phyloP scores from a whole-genome alignment of 2,329 filamentous ascomycete genomes.

The Colletotrichum theobromicola region DNA sequence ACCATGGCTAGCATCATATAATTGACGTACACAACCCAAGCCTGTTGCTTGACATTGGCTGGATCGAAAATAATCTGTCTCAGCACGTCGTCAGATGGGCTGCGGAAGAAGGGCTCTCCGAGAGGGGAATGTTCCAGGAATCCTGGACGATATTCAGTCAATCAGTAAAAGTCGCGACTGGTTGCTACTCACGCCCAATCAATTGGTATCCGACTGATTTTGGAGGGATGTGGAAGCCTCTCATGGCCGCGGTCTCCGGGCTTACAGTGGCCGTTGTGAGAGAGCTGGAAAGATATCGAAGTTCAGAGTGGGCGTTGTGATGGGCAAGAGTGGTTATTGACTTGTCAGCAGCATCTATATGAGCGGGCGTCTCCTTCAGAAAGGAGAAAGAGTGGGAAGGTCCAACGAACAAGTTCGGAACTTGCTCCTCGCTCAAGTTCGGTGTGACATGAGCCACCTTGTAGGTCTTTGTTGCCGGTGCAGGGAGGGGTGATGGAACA shows the following conservation, averaged over 20 bases:
- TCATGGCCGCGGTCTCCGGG: background rate
- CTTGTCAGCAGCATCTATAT: background rate
- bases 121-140: background rate
- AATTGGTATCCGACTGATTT: background rate
- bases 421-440: background rate
- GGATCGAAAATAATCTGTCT: background rate
- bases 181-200: background rate
- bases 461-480: no score
- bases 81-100: background rate
- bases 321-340: background rate
- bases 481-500: background rate
- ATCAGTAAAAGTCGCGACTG: no score
- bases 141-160: background rate
- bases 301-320: background rate
- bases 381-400: background rate
- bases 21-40: background rate
- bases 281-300: background rate
- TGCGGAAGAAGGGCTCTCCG: background rate
- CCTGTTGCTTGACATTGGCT: background rate
- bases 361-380: background rate
- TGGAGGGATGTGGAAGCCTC: background rate
- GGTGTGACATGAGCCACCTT: background rate
- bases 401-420: background rate
- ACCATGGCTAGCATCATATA: conserved; percentile 1
- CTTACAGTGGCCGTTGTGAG: background rate